Base-by-base conservation (phyloP, 176 grass and related monocot genomes). In the Oryza officinalis region DNA sequence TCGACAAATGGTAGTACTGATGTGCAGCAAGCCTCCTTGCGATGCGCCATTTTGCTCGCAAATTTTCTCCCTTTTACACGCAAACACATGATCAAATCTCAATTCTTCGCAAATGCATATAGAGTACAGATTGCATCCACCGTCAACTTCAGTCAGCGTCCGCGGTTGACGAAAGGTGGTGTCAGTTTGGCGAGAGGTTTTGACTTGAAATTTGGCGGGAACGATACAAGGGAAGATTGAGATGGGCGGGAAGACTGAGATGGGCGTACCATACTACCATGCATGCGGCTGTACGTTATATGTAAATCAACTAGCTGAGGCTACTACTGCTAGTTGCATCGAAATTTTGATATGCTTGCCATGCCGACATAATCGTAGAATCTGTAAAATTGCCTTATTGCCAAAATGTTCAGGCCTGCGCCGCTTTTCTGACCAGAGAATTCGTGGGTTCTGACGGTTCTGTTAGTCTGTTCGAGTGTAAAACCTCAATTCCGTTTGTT, bases 311-410 rank as follows among this genome's bases (percentile, higher is more conserved):
- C 20, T 57, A 22, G 2, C 52, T 9, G 17, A 22, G 18, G 52
- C 52, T 57, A 8, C 18, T 57, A 8, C 17, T 8, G 52, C 52
- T n/a, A 9, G 52, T 13, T 12, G 71, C 41, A 31, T 20, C 49
- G 26, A 41, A 15, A 63, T 85, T 45, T 35, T 23, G 22, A 68
- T n/a, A 15, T 7, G 27, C 2, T 4, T 4, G 75, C 35, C 52
- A 20, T 79, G 83, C 83, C 80, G 86, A 87, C 86, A 87, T 77
- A 65, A 28, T 37, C 10, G 28, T 20, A 10, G 47, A 1, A 4
- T 41, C 14, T 50, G 47, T 10, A 50, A 50, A 10, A 38, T 38
- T 38, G 7, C 37, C 17, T 5, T 7, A 54, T 6, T 8, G 15
- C 18, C 50, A 54, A 54, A 20, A 20, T 22, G 50, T 54, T 54